Conservation (phyloP, 1,284 basidiomycete species). For the Pseudozyma hubeiensis region DNA sequence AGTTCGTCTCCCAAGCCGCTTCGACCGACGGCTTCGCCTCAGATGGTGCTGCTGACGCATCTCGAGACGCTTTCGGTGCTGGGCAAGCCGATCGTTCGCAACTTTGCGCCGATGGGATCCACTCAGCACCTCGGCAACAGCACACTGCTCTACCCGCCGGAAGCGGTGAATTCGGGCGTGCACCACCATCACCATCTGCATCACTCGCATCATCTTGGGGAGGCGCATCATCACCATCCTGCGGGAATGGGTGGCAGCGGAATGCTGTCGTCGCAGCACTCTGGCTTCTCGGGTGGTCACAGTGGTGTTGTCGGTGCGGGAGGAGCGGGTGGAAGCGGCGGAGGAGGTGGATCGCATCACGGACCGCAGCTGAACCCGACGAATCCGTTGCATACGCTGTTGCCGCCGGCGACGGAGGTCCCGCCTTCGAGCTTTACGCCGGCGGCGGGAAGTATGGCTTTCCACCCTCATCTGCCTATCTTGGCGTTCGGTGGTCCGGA, state of each 20-base stretch:
- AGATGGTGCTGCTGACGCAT: conserved; percentile 50
- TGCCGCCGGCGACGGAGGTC: conserved; percentile 26
- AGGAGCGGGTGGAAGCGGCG: neutral
- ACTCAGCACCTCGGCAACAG: conserved; percentile 38
- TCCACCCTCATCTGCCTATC: conserved; percentile 64
- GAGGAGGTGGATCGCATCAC: conserved; percentile 2
- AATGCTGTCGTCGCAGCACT: conserved; percentile 4
- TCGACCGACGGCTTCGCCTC: conserved; percentile 29
- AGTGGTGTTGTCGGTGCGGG: neutral
- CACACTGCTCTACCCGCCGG: conserved; percentile 32
- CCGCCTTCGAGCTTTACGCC: conserved; percentile 55
- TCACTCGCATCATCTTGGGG: conserved; percentile 20
- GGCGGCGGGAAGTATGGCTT: conserved; percentile 59
- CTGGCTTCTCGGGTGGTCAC: neutral
- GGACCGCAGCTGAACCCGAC: conserved; percentile 30
- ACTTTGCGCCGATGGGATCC: conserved; percentile 38
- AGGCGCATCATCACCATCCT: neutral
- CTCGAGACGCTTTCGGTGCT: conserved; percentile 43
- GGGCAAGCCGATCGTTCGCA: conserved; percentile 41
- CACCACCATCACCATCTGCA: conserved; percentile 32
- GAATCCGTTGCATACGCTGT: conserved; percentile 31
- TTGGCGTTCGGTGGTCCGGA: conserved; percentile 64
- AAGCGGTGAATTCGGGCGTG: conserved; percentile 27
- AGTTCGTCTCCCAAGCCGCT: conserved; percentile 43
- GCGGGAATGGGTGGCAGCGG: conserved; percentile 10